These are phyloP conservation scores for Pyrus communis DNA, from an alignment of 306 rosid genomes.

Conservation along the genomic window DNA sequence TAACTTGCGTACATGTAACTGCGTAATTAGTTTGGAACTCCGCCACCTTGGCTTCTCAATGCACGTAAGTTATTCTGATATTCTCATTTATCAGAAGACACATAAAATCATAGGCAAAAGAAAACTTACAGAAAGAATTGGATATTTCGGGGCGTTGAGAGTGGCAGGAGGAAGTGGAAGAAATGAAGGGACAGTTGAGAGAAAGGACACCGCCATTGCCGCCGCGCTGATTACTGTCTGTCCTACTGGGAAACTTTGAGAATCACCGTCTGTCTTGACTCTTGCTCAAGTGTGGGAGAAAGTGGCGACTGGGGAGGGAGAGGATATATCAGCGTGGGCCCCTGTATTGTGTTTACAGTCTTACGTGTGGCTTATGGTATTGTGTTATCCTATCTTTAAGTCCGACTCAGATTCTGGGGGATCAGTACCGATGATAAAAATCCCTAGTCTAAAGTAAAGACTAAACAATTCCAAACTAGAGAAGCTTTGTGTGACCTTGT, in stretches of 20 bases:
- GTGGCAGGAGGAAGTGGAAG: conserved; percentile 35
- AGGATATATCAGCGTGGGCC: conserved; percentile 7
- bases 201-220: conserved; percentile 65
- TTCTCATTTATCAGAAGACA: too few relatives aligned
- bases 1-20: background rate
- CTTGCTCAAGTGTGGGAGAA: background rate
- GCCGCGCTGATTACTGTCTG: background rate
- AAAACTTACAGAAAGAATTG: conserved; percentile 48
- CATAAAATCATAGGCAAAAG: background rate
- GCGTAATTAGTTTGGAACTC: background rate
- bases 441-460: background rate
- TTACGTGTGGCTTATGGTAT: conserved; percentile 10
- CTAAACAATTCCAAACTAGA: background rate
- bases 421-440: background rate
- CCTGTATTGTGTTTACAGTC: background rate
- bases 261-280: background rate
- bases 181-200: conserved; percentile 46
- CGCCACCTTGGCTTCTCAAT: background rate
- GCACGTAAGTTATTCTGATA: background rate
- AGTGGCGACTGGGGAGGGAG: background rate
- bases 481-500: background rate
- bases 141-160: conserved; percentile 30
- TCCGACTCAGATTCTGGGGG: conserved; percentile 2
- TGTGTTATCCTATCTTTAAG: conserved; percentile 28
- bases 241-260: conserved; percentile 1